Conservation (phyloP, 495 filamentous ascomycete genomes). For the Neurospora discreta region DNA sequence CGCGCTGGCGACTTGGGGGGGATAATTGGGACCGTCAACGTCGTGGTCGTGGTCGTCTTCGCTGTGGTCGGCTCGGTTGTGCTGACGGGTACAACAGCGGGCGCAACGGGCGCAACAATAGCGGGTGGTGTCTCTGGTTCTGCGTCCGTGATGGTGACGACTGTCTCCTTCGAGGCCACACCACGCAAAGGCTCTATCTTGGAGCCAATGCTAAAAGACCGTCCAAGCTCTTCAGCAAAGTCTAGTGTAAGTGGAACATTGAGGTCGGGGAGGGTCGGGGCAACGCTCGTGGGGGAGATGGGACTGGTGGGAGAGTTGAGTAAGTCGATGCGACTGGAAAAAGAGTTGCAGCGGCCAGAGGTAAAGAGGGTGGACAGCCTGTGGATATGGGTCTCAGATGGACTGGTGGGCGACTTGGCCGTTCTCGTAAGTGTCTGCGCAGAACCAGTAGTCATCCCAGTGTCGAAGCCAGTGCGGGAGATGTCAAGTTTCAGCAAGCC, state of each 20-base stretch:
- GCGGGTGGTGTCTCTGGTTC: conserved; percentile 5
- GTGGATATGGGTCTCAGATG: not conserved
- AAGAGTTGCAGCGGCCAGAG: conserved; percentile 14
- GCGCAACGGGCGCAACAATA: conserved; percentile 1
- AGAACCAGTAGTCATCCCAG: conserved; percentile 29
- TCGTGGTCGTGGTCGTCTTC: conserved; percentile 13
- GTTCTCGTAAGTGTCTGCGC: conserved; percentile 25
- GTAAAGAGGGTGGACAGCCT: conserved; percentile 24
- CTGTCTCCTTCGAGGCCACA: conserved; percentile 1
- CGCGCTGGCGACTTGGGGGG: not conserved
- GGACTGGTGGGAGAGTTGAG: conserved; percentile 3
- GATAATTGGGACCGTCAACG: conserved; percentile 13
- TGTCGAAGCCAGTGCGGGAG: not conserved
- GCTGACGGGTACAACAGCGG: not conserved
- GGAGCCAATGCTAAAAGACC: conserved; percentile 6
- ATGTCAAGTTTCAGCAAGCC: not conserved
- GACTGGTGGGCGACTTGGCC: not conserved
- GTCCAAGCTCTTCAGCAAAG: not conserved
- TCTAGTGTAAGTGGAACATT: not conserved
- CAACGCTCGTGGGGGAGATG: conserved; percentile 6
- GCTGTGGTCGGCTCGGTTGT: not conserved
- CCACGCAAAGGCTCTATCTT: not conserved
- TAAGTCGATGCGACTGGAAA: conserved; percentile 2
- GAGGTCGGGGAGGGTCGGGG: conserved; percentile 4
- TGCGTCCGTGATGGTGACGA: conserved; percentile 16